These are phyloP conservation scores for Zymoseptoria passerinii DNA, from an alignment of 2,329 filamentous ascomycete genomes.

Conservation along the genomic window DNA sequence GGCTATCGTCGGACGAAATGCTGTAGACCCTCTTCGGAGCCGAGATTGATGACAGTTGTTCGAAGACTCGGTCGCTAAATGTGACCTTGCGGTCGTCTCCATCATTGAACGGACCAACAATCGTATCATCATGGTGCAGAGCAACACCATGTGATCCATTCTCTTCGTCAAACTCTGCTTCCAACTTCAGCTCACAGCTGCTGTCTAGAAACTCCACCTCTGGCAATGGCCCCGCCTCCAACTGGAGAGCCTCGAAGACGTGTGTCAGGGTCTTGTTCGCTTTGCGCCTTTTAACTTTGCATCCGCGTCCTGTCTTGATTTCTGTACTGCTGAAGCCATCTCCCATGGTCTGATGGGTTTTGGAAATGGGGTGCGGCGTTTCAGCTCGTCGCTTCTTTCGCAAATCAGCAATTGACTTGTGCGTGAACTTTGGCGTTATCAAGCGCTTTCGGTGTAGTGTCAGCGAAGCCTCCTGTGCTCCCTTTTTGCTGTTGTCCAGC, in stretches of 20 bases:
- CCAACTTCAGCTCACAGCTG: constrained; percentile 7
- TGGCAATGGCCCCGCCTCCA: constrained; percentile 21
- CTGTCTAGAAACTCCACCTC: constrained; percentile 17
- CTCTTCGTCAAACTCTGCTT: neutral
- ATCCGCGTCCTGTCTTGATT: constrained; percentile 5
- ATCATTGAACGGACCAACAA: neutral
- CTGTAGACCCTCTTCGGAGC: constrained; percentile 19
- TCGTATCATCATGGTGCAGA: neutral
- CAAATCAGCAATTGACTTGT: constrained; percentile 13
- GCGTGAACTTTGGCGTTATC: constrained; percentile 11
- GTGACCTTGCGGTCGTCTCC: constrained; percentile 5
- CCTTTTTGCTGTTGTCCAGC: neutral
- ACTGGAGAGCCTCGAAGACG: constrained; percentile 12
- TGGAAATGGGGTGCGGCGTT: constrained; percentile 2
- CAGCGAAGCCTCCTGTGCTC: constrained; percentile 6
- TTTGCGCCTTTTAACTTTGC: neutral
- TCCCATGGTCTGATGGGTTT: constrained; percentile 3
- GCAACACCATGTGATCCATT: neutral
- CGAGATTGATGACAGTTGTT: constrained; percentile 21
- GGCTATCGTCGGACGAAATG: constrained; percentile 14
- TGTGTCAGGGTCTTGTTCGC: constrained; percentile 1
- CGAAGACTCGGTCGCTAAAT: constrained; percentile 14
- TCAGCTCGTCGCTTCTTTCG: constrained; percentile 9
- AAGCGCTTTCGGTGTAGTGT: constrained; percentile 18
- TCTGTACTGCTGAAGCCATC: constrained; percentile 20